Conservation (phyloP, 768 basidiomycete species). For the Candolleomyces aberdarensis region DNA sequence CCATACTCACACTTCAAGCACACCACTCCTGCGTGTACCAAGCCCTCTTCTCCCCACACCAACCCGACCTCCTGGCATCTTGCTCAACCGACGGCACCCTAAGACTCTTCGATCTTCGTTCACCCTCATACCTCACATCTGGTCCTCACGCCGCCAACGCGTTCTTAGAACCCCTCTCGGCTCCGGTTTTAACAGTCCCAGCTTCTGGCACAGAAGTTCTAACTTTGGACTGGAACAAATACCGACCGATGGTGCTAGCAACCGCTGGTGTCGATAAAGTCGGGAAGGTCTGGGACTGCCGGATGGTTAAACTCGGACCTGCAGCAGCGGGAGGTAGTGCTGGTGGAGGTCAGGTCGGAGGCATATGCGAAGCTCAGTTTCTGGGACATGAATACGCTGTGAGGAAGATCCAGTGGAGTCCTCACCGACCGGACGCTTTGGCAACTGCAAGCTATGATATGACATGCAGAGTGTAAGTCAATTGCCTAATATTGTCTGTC, state of each 20-base stretch:
- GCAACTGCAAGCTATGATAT: constrained; percentile 85
- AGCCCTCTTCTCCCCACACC: constrained; percentile 89
- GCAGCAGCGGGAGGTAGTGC: no score
- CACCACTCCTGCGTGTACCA: constrained; percentile 87
- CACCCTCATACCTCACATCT: constrained; percentile 54
- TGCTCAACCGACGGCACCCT: constrained; percentile 87
- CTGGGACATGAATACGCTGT: constrained; percentile 90
- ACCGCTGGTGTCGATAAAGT: constrained; percentile 77
- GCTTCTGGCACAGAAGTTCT: constrained; percentile 78
- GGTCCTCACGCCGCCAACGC: constrained; percentile 32
- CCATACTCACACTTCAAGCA: constrained; percentile 77
- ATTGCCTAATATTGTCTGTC: background rate
- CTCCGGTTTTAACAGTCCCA: constrained; percentile 73
- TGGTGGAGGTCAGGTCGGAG: constrained; percentile 59
- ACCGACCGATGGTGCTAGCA: constrained; percentile 73
- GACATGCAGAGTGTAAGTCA: constrained; percentile 84
- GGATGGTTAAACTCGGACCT: constrained; percentile 63
- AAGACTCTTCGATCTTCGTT: constrained; percentile 76
- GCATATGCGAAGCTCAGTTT: constrained; percentile 65
- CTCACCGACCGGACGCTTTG: constrained; percentile 67
- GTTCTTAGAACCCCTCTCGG: constrained; percentile 66
- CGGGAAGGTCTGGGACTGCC: constrained; percentile 81
- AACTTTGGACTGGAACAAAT: constrained; percentile 91
- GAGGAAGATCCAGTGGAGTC: constrained; percentile 86
- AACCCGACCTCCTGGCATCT: constrained; percentile 75